These are phyloP conservation scores for Phragmites australis DNA, from an alignment of 176 grass and related monocot genomes.

Conservation along the genomic window DNA sequence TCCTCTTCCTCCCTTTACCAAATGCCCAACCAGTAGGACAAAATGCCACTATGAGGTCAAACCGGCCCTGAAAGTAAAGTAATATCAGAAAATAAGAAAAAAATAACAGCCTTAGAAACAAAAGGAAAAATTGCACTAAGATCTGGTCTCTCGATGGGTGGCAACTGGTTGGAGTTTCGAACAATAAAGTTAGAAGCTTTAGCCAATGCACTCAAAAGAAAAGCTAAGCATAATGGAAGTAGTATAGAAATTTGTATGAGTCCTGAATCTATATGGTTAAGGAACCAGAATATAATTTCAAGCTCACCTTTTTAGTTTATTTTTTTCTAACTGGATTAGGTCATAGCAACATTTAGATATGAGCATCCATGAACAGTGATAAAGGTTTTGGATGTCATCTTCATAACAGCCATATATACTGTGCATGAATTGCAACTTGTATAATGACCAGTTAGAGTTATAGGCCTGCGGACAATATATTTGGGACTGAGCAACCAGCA, in stretches of 20 bases:
- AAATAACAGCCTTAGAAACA: not conserved
- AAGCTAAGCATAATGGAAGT: not conserved
- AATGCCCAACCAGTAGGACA: conserved; percentile 95
- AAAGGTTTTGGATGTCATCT: not conserved
- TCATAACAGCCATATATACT: too few species aligned
- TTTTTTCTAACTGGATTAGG: not conserved
- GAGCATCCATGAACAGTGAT: not conserved
- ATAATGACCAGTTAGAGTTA: not conserved
- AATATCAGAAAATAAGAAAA: conserved; percentile 41
- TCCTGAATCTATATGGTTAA: not conserved
- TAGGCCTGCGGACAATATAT: not conserved
- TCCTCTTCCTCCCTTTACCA: conserved; percentile 88
- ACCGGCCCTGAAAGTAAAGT: conserved; percentile 54
- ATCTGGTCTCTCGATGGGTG: conserved; percentile 5
- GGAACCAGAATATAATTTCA: not conserved
- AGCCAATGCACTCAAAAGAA: not conserved
- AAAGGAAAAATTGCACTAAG: not conserved
- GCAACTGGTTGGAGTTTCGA: not conserved
- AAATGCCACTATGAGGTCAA: conserved; percentile 90
- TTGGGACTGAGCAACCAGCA: not conserved
- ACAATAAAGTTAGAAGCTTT: not conserved
- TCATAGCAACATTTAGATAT: not conserved
- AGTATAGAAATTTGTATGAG: not conserved
- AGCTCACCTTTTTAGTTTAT: not conserved
- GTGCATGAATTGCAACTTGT: not conserved